A percentile compares a stretch with the other conserved stretches of the same genome.
These are phyloP conservation scores for Sungouiella blattae DNA, from an alignment of 805 yeast genomes.

Conservation along the genomic window DNA sequence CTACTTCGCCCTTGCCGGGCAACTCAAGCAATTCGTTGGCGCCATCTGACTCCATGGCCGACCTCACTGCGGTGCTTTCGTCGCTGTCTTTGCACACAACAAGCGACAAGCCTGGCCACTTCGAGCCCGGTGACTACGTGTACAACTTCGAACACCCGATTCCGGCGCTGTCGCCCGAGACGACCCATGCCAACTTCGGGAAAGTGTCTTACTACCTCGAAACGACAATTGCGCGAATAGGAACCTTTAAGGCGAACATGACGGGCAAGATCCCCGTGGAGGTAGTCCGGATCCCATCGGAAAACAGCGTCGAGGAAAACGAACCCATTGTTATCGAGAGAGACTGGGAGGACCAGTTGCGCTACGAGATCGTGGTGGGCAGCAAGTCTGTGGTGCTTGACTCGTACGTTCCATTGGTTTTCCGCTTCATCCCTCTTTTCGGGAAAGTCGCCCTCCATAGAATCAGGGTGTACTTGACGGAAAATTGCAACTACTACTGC, in stretches of 20 bases:
- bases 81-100: conserved; percentile 11
- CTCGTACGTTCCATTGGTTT: conserved; percentile 77
- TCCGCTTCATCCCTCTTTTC: conserved; percentile 72
- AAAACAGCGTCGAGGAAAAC: conserved; percentile 76
- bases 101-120: conserved; percentile 26
- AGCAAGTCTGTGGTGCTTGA: conserved; percentile 85
- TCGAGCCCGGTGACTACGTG: conserved; percentile 85
- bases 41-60: conserved; percentile 21
- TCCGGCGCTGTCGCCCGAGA: conserved; percentile 78
- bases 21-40: conserved; percentile 14
- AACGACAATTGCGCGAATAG: conserved; percentile 69
- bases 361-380: conserved; percentile 87
- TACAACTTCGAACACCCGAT: conserved; percentile 90
- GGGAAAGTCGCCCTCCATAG: conserved; percentile 87
- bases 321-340: conserved; percentile 90
- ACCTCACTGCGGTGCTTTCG: conserved; percentile 21
- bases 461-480: conserved; percentile 80
- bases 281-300: conserved; percentile 73
- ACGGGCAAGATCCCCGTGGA: conserved; percentile 59
- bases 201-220: conserved; percentile 67
- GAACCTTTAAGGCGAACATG: conserved; percentile 81
- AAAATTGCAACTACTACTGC: conserved; percentile 87
- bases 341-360: conserved; percentile 91
- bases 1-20: conserved; percentile 24
- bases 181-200: conserved; percentile 78